Conservation (phyloP, 2,329 filamentous ascomycete genomes). For the Exophiala lecanii-corni region DNA sequence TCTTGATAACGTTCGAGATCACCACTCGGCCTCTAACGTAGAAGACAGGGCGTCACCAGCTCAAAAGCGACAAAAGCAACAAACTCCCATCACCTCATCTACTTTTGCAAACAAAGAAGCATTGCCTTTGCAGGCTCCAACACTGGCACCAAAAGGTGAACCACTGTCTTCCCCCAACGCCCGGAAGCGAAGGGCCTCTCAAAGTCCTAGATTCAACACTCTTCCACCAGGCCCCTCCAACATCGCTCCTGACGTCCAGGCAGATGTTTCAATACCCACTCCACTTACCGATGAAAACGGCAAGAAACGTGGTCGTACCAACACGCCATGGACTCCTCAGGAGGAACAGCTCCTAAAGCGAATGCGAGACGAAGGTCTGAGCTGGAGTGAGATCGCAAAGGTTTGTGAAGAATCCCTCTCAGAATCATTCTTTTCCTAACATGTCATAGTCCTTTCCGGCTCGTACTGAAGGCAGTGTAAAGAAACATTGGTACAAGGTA, state of each 20-base stretch:
- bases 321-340: constrained; percentile 94
- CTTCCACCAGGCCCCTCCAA: constrained; percentile 17
- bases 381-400: constrained; percentile 98
- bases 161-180: constrained; percentile 30
- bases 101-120: constrained; percentile 13
- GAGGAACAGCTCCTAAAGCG: constrained; percentile 90
- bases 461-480: constrained; percentile 93
- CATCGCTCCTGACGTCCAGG: background rate
- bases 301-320: constrained; percentile 89
- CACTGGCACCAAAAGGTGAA: constrained; percentile 20
- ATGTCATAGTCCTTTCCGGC: constrained; percentile 72
- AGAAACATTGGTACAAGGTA: constrained; percentile 99
- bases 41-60: constrained; percentile 15
- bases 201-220: constrained; percentile 23
- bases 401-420: constrained; percentile 46
- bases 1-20: background rate
- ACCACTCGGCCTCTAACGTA: constrained; percentile 6
- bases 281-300: constrained; percentile 25
- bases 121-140: constrained; percentile 11
- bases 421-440: constrained; percentile 17
- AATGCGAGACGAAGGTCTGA: constrained; percentile 88
- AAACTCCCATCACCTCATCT: constrained; percentile 12
- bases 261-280: constrained; percentile 17
- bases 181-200: constrained; percentile 43
- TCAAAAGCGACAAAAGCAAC: constrained; percentile 18